Conservation (phyloP, 768 basidiomycete genomes). For the Mycena venus region DNA sequence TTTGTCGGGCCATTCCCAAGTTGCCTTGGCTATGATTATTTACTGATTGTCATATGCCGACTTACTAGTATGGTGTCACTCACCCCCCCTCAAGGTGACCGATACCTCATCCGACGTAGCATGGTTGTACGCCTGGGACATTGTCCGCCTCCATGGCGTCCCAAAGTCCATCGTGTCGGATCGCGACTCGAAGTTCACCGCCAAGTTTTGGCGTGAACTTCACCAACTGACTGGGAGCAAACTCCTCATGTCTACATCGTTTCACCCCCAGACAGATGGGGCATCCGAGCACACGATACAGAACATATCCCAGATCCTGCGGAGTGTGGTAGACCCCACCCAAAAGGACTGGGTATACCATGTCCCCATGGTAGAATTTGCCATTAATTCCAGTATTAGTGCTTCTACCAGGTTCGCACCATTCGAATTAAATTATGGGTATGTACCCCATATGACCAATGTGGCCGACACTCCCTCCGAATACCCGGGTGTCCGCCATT, state of each 20-base stretch:
- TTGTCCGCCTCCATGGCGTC: conserved; percentile 22
- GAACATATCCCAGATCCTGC: conserved; percentile 47
- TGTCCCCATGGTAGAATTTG: conserved; percentile 52
- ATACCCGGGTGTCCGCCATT: too few species aligned
- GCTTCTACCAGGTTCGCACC: conserved; percentile 49
- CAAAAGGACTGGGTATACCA: conserved; percentile 49
- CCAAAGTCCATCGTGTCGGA: conserved; percentile 37
- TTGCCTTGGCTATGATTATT: conserved; percentile 36
- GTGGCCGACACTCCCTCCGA: not conserved
- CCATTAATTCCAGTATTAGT: conserved; percentile 44
- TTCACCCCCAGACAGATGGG: conserved; percentile 58
- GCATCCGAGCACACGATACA: conserved; percentile 44
- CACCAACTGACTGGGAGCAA: conserved; percentile 42
- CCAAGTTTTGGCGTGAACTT: conserved; percentile 15
- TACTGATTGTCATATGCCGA: conserved; percentile 4
- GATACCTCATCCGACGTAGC: conserved; percentile 11
- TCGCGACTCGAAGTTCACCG: conserved; percentile 42
- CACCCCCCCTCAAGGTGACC: not conserved
- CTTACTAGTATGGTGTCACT: conserved; percentile 1
- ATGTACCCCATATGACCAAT: not conserved
- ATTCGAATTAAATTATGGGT: conserved; percentile 43
- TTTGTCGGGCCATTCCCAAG: conserved; percentile 47
- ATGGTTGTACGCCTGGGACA: conserved; percentile 10
- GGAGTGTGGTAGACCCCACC: conserved; percentile 34
- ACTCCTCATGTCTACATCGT: conserved; percentile 51